Evolutionary conservation across 176 grass and related monocot genomes (phyloP), one percentile per base, ranked within the genome.

Genomic region (Ensete ventricosum): DNA sequence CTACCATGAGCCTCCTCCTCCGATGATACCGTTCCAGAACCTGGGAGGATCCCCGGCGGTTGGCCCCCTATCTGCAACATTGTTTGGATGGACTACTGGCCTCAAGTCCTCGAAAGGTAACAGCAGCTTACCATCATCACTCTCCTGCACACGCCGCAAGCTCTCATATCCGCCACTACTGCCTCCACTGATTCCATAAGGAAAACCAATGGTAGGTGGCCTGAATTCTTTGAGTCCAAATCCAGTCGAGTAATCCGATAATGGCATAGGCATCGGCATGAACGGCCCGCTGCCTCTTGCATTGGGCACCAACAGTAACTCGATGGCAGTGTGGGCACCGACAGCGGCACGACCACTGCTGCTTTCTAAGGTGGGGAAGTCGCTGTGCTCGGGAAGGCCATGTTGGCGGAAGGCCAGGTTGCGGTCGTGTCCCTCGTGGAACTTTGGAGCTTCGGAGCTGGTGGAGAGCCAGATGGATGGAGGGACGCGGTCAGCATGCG

Each of bases 401-500:
- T 64, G 78, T 14, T 73, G 55, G 8, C 21, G 78, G 69, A 80
- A 80, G 34, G 69, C 78, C 20, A 80, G 21, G 78, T 80, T 80
- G 78, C 73, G 78, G 78, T 73, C 78, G 21, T 80, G 78, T 11
- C 69, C 69, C 69, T 80, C 69, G 10, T 53, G 55, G 34, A 73
- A 54, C 43, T 53, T 73, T 62, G 69, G 68, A 70, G 58, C 49
- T 48, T 80, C 55, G 34, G 34, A 43, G 13, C 0, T 67, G 64
- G 51, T 73, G 52, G 71, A 73, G 71, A 73, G 51, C 1, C 52
- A 55, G 50, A 73, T 73, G 59, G 53, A 25, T 9, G 73, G 9
- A 58, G 73, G 14, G 9, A 29, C 48, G 54, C 58, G 73, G 48
- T 13, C 34, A 19, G 53, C 57, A 19, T 7, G 7, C 6, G 8